These are phyloP conservation scores for Backusella mclennaniae DNA, from an alignment of 192 early-diverging fungal genomes.

Conservation along the genomic window DNA sequence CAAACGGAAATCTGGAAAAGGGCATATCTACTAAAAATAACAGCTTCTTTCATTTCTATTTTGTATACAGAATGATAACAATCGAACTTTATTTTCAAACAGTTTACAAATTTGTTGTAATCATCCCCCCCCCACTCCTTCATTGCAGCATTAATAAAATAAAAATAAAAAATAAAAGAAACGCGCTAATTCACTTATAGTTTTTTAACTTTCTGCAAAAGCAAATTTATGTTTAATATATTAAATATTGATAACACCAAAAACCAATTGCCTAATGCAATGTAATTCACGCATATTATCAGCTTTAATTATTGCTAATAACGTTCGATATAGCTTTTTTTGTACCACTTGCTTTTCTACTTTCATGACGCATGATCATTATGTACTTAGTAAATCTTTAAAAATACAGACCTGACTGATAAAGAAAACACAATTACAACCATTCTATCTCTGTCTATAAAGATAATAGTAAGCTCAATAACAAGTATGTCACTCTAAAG, in stretches of 20 bases:
- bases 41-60: neutral
- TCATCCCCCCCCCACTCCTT: neutral
- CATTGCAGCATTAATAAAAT: neutral
- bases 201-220: slow-evolving; percentile 13
- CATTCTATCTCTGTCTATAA: neutral
- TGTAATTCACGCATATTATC: too few species aligned
- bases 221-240: neutral
- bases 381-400: neutral
- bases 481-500: neutral
- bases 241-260: too few species aligned
- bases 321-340: too few species aligned
- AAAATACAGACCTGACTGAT: neutral
- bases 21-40: neutral
- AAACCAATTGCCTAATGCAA: too few species aligned
- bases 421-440: neutral
- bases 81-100: neutral
- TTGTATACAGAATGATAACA: neutral
- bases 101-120: neutral
- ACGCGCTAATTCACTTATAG: neutral
- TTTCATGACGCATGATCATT: neutral
- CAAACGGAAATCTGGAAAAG: neutral
- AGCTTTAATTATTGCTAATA: neutral
- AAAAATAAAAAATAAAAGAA: neutral
- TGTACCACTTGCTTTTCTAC: too few species aligned
- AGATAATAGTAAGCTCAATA: neutral